Evolutionary conservation across 148 eudicot species (phyloP).

Genomic region (Chenopodium formosanum): DNA sequence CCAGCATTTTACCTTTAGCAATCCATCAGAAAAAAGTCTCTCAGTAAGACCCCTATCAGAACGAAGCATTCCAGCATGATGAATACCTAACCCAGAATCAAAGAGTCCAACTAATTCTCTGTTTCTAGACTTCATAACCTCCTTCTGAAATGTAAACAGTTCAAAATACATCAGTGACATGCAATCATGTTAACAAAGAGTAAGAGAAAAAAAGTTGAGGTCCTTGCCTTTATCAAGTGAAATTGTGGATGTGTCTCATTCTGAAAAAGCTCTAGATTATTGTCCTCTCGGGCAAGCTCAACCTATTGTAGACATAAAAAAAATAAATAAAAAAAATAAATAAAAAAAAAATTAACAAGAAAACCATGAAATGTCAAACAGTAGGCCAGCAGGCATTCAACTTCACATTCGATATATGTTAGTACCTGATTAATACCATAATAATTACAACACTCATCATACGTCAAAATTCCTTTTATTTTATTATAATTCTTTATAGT

Average conservation of each 20-base stretch:
- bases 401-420: neutral
- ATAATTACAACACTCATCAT: neutral
- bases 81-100: constrained; percentile 86
- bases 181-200: constrained; percentile 10
- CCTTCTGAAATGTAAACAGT: constrained; percentile 52
- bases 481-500: neutral
- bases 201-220: constrained; percentile 9
- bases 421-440: neutral
- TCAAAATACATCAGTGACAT: constrained; percentile 21
- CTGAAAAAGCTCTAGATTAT: constrained; percentile 67
- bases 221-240: constrained; percentile 67
- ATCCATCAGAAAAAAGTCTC: constrained; percentile 86
- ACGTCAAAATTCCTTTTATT: neutral
- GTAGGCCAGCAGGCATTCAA: neutral
- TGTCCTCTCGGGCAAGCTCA: constrained; percentile 70
- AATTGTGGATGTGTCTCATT: constrained; percentile 78
- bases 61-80: constrained; percentile 99
- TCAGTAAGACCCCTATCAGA: constrained; percentile 94
- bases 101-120: constrained; percentile 83
- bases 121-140: constrained; percentile 91
- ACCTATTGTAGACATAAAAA: constrained; percentile 37
- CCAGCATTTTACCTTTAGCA: constrained; percentile 69
- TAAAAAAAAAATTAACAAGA: neutral
- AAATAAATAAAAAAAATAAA: no score
- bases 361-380: constrained; percentile 11